phyloP scores from a whole-genome alignment of 768 basidiomycete species.

The Suillus bovinus region DNA sequence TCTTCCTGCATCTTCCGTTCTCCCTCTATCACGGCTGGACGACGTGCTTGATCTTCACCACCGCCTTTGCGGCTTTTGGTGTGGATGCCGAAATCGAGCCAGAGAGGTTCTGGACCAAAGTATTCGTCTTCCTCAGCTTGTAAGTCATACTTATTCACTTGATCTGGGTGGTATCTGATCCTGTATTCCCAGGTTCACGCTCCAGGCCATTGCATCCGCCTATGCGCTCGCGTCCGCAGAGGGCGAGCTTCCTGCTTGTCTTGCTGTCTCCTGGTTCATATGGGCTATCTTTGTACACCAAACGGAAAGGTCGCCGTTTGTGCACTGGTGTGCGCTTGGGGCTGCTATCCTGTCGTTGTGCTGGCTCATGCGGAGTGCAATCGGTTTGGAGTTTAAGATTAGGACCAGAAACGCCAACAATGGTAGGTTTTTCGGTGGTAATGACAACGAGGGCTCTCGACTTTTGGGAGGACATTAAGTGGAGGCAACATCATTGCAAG shows the following conservation, averaged over 20 bases:
- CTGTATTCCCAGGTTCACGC: slow-evolving; percentile 42
- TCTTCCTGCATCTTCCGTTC: slow-evolving; percentile 75
- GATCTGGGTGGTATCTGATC: neutral
- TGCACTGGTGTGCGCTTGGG: slow-evolving; percentile 68
- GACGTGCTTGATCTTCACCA: slow-evolving; percentile 51
- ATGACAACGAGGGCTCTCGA: slow-evolving; percentile 30
- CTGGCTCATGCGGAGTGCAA: slow-evolving; percentile 59
- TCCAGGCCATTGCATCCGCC: slow-evolving; percentile 56
- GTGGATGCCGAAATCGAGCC: slow-evolving; percentile 50
- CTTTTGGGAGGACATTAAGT: slow-evolving; percentile 30
- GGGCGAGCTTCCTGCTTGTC: slow-evolving; percentile 68
- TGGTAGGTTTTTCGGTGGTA: slow-evolving; percentile 26
- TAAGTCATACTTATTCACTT: slow-evolving; percentile 25
- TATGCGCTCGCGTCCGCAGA: slow-evolving; percentile 67
- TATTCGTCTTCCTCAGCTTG: slow-evolving; percentile 61
- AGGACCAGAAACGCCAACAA: slow-evolving; percentile 28
- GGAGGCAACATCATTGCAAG: neutral
- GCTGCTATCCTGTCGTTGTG: slow-evolving; percentile 64
- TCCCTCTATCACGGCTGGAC: slow-evolving; percentile 68
- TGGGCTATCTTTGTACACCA: slow-evolving; percentile 65
- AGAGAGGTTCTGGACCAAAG: slow-evolving; percentile 60
- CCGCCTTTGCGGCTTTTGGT: slow-evolving; percentile 64
- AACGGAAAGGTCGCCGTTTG: slow-evolving; percentile 46
- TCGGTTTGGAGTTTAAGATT: slow-evolving; percentile 38
- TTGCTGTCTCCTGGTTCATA: slow-evolving; percentile 66